Evolutionary conservation across 1,139 yeast species (phyloP), one percentile per base, ranked within the genome.

Genomic region (Diutina neorugosa): DNA sequence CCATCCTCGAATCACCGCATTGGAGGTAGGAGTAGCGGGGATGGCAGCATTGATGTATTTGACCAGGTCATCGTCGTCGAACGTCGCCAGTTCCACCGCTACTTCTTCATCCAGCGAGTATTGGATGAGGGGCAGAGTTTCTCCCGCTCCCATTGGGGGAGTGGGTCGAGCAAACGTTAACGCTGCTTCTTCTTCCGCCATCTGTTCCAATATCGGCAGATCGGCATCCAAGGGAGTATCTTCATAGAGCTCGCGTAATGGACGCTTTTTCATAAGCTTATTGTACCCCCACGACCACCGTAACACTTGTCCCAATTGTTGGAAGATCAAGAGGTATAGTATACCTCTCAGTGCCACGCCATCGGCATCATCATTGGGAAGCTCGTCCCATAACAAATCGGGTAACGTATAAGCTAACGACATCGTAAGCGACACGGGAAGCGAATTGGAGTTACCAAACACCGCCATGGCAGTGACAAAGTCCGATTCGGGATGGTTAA

Each of bases 211-310:
- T n/a, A 46, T 9, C 4, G 21, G 23, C 50, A 16, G 16, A 7
- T 46, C 50, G 4, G 50, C 41, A 9, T 25, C 50, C 7, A 46
- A 34, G 4, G 25, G 19, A 18, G 50, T 46, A 16, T 46, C 50
- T 3, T n/a, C 2, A 11, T 25, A 46, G 18, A 78, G 67, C 57
- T 77, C 81, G 49, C 66, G 65, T 16, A 58, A 63, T 2, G 76
- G 66, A 54, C 84, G 73, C 60, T 71, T 80, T 52, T 84, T 76
- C 56, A 87, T 70, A 56, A 87, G 70, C 25, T 81, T 84, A 64
- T 87, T 86, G 68, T 81, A 86, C n/a, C 96, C 96, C 94, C 95
- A 87, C 2, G 93, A 84, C 96, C 96, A 87, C 57, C 96, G 73
- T 55, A 87, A 71, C 61, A 86, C 77, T 68, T 86, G 95, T 44